phyloP scores from a whole-genome alignment of 768 basidiomycete genomes.

The Mycena leptocephala region DNA sequence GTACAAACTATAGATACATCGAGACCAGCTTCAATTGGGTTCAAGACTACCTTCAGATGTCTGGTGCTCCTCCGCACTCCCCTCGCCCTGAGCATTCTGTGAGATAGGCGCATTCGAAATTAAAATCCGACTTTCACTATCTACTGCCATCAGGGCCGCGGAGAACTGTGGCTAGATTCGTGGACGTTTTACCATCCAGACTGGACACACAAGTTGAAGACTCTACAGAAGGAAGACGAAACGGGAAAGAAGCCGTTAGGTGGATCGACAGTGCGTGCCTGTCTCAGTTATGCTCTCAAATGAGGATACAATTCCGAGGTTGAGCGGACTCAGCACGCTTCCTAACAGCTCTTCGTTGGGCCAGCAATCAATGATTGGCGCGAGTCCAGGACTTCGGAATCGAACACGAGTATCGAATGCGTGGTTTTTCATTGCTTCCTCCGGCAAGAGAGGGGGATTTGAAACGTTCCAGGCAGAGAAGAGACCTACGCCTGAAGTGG shows the following conservation, averaged over 20 bases:
- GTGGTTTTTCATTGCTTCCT: background rate
- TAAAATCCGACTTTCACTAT: background rate
- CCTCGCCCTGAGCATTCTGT: background rate
- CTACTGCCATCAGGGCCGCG: background rate
- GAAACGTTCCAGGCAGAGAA: background rate
- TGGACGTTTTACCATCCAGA: background rate
- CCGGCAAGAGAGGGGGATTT: background rate
- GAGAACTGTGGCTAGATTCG: background rate
- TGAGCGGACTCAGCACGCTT: background rate
- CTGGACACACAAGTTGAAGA: too few relatives aligned
- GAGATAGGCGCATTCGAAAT: background rate
- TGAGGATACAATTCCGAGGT: slow-evolving; percentile 24
- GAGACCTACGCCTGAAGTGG: too few relatives aligned
- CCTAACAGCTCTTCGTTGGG: background rate
- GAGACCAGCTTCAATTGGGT: background rate
- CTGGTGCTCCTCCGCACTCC: background rate
- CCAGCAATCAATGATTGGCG: slow-evolving; percentile 25
- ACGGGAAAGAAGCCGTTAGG: background rate
- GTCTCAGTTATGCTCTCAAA: slow-evolving; percentile 18
- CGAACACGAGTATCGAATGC: background rate
- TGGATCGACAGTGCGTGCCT: slow-evolving; percentile 34
- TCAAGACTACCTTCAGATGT: background rate
- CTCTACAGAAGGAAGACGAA: background rate
- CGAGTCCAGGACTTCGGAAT: background rate
- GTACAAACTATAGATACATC: background rate